Base-by-base conservation (phyloP, 768 basidiomycete species). In the Pulveroboletus sp. region DNA sequence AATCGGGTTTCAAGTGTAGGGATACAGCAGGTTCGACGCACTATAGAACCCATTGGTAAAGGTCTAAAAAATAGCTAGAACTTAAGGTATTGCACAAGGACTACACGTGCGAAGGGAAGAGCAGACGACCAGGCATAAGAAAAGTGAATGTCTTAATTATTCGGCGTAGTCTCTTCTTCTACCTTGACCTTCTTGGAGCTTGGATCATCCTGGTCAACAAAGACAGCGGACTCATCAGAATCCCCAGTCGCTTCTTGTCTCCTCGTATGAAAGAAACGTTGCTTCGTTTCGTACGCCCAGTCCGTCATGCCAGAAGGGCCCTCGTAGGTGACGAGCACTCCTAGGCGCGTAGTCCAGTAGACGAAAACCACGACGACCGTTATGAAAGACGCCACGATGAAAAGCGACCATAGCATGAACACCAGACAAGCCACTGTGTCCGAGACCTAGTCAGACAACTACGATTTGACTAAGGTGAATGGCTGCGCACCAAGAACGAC, bases 331-430 rank as follows among this genome's bases (percentile, higher is more conserved):
- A 75, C 56, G 17, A 71, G 65, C 43, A 62, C 55, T 8, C 69
- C 58, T 36, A 76, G 66, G 43, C 70, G 69, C 38, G 56, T 61
- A 13, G 58, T 51, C 27, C 69, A 57, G 53, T 74, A 76, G 39
- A 61, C 54, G 39, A 54, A 61, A 32, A 69, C 44, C 35, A 60
- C 50, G 33, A 61, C 46, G 15, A 61, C 49, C 26, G 76, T 73
- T 28, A 67, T 49, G 58, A 70, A 64, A 46, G 64, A 54, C 15
- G 75, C 67, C 13, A 63, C 62, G 24, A 69, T 49, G 43, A 72
- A 57, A 7, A 68, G 62, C 15, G 62, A 63, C 50, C 69, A 59
- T 4, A 75, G 54, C 27, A 57, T 55, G 24, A 69, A 57, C 14
- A 69, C 54, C 27, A 75, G 61, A 47, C 71, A 56, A 8, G 59